Evolutionary conservation across 352 stramenopile genomes (phyloP).

Genomic region (Detonula confervacea): DNA sequence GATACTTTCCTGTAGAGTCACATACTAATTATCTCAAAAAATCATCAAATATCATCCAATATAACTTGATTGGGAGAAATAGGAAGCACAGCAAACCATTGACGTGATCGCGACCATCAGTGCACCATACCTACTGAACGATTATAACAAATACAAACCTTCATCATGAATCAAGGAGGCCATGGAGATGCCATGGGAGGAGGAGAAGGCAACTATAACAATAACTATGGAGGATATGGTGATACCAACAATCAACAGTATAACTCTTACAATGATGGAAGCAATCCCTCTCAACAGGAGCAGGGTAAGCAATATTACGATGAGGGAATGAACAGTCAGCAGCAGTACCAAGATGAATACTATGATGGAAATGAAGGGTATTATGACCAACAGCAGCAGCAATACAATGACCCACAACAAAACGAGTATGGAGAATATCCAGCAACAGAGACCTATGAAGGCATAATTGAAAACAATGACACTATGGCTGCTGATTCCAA

Average conservation of each 20-base stretch:
- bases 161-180: constrained; percentile 17
- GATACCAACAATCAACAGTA: not conserved
- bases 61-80: too few species aligned
- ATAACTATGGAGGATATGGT: not conserved
- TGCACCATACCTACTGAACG: not conserved
- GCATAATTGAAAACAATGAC: not conserved
- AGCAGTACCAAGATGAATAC: constrained; percentile 8
- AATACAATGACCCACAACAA: not conserved
- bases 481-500: not conserved
- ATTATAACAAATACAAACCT: not conserved
- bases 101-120: too few species aligned
- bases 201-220: not conserved
- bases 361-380: not conserved
- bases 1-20: too few species aligned
- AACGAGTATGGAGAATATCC: constrained; percentile 10
- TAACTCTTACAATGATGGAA: not conserved
- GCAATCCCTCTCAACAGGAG: not conserved
- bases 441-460: not conserved
- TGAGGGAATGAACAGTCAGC: not conserved
- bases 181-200: not conserved
- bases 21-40: too few species aligned
- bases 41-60: too few species aligned
- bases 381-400: not conserved
- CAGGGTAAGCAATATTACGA: constrained; percentile 14
- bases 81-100: too few species aligned